phyloP scores from a whole-genome alignment of 805 yeast genomes.

The Lachancea sp. region DNA sequence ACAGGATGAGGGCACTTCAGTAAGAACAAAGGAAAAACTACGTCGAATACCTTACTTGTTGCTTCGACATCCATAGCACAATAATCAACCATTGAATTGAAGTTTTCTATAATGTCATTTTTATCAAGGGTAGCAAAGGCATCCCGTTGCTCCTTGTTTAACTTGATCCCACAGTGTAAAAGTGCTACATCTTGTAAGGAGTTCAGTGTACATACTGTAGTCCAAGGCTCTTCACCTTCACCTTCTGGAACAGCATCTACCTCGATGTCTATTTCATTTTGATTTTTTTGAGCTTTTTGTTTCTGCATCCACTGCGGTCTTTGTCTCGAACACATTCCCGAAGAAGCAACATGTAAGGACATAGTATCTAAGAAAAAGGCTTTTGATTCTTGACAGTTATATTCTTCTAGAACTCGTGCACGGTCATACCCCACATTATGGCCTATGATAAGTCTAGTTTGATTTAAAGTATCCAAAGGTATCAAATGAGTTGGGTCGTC shows the following conservation, averaged over 20 bases:
- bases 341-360: constrained; percentile 84
- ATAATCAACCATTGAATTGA: constrained; percentile 60
- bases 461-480: constrained; percentile 53
- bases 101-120: constrained; percentile 46
- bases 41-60: constrained; percentile 62
- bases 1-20: constrained; percentile 86
- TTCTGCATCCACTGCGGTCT: constrained; percentile 69
- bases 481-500: constrained; percentile 55
- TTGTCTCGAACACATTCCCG: constrained; percentile 91
- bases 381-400: constrained; percentile 55
- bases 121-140: constrained; percentile 52
- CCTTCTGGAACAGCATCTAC: constrained; percentile 67
- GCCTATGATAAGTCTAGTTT: constrained; percentile 66
- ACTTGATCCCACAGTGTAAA: constrained; percentile 61
- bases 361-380: constrained; percentile 85
- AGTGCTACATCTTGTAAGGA: constrained; percentile 73
- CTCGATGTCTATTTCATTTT: constrained; percentile 18
- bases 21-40: constrained; percentile 63
- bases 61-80: constrained; percentile 81
- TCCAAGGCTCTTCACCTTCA: constrained; percentile 76
- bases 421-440: constrained; percentile 90
- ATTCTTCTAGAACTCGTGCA: constrained; percentile 80
- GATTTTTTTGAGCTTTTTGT: constrained; percentile 31
- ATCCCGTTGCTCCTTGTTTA: constrained; percentile 67
- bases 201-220: constrained; percentile 66